Evolutionary conservation across 192 early-diverging fungal species (phyloP).

Genomic region (Rhizophagus clarus): DNA sequence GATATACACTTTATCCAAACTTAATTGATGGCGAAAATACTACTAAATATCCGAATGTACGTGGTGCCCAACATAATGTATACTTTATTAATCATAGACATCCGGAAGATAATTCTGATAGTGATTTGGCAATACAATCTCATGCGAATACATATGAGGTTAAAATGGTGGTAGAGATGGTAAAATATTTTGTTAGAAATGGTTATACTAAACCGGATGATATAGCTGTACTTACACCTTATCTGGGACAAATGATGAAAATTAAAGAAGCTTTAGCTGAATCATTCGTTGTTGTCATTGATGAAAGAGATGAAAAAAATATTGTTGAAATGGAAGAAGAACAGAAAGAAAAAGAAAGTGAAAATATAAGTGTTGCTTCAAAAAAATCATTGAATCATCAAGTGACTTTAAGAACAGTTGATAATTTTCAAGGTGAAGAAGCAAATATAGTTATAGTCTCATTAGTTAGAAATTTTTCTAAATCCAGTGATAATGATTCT

Average conservation of each 20-base stretch:
- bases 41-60: constrained; percentile 34
- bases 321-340: constrained; percentile 32
- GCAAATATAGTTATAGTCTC: constrained; percentile 47
- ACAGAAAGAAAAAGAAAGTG: background rate
- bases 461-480: constrained; percentile 39
- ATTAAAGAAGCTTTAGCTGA: constrained; percentile 39
- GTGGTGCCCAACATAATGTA: constrained; percentile 47
- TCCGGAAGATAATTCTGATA: constrained; percentile 40
- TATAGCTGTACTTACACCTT: constrained; percentile 60
- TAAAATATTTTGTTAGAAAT: constrained; percentile 51
- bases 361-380: background rate
- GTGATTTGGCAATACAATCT: constrained; percentile 47
- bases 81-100: constrained; percentile 54
- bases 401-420: constrained; percentile 44
- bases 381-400: constrained; percentile 19
- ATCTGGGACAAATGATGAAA: constrained; percentile 53
- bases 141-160: constrained; percentile 52
- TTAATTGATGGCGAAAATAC: constrained; percentile 46
- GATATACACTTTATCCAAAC: constrained; percentile 48
- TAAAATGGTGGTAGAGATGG: constrained; percentile 50
- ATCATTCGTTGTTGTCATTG: constrained; percentile 38
- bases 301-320: constrained; percentile 43
- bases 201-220: constrained; percentile 51
- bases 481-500: constrained; percentile 17
- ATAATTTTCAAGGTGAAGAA: constrained; percentile 53